These are phyloP conservation scores for Chaetomiaceae sp. DNA, from an alignment of 2,329 filamentous ascomycete species.

Conservation along the genomic window DNA sequence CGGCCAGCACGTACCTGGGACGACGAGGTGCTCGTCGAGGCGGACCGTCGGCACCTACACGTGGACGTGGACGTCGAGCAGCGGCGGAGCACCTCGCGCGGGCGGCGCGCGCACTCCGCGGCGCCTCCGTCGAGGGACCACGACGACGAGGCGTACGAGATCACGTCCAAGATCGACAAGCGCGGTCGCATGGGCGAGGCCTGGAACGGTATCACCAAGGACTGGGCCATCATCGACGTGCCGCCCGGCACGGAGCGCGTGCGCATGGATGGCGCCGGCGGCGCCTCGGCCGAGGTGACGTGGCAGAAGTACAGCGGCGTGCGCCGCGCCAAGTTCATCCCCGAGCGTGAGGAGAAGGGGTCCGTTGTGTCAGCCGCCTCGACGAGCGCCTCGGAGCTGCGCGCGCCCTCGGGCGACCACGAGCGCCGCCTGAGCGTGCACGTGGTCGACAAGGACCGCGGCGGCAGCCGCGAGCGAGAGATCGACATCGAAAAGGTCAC, in stretches of 20 bases:
- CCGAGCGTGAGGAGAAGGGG: constrained; percentile 52
- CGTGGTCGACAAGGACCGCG: constrained; percentile 24
- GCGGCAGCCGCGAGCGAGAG: constrained; percentile 28
- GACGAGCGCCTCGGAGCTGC: constrained; percentile 22
- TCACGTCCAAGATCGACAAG: constrained; percentile 54
- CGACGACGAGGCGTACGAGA: constrained; percentile 61
- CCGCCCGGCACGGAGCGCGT: constrained; percentile 77
- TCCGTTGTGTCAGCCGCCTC: constrained; percentile 20
- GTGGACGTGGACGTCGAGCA: constrained; percentile 41
- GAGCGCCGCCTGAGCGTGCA: constrained; percentile 25
- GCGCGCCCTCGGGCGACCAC: constrained; percentile 11
- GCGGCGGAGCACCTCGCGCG: constrained; percentile 26
- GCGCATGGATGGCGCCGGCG: constrained; percentile 73
- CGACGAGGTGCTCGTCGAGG: constrained; percentile 61
- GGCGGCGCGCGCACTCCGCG: constrained; percentile 48
- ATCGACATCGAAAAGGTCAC: constrained; percentile 46
- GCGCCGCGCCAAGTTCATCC: constrained; percentile 65
- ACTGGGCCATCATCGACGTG: constrained; percentile 78
- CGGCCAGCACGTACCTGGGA: constrained; percentile 37
- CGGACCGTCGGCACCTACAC: constrained; percentile 44
- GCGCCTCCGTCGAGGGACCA: constrained; percentile 45
- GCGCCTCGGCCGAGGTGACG: constrained; percentile 66
- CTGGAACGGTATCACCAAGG: constrained; percentile 64
- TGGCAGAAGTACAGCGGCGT: constrained; percentile 78
- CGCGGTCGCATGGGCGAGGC: constrained; percentile 70